Conservation (phyloP, 2,329 filamentous ascomycete species). For the Fusarium miscanthi region DNA sequence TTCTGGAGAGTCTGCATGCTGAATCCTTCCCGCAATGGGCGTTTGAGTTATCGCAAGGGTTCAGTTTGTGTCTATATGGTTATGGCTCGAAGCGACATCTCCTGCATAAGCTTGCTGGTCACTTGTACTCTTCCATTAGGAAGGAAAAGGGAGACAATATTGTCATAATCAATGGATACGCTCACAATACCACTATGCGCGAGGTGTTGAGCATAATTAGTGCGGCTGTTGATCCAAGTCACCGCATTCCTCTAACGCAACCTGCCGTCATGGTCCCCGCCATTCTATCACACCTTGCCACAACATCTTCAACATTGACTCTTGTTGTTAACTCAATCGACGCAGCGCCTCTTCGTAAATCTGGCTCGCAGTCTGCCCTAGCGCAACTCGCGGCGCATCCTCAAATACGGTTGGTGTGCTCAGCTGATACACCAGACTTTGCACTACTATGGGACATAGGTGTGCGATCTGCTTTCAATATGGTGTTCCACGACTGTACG, state of each 20-base stretch:
- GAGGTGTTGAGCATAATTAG: constrained; percentile 78
- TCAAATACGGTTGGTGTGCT: constrained; percentile 78
- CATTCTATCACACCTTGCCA: constrained; percentile 69
- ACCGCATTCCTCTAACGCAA: constrained; percentile 67
- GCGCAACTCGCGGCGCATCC: constrained; percentile 81
- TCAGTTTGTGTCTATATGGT: constrained; percentile 91
- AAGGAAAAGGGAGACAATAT: constrained; percentile 61
- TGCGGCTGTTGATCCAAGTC: constrained; percentile 65
- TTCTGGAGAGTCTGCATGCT: constrained; percentile 79
- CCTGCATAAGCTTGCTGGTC: constrained; percentile 78
- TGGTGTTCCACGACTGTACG: constrained; percentile 93
- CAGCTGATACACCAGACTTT: constrained; percentile 89
- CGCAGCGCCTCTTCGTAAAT: constrained; percentile 77
- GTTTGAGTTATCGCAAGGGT: constrained; percentile 88
- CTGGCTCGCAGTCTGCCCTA: constrained; percentile 76
- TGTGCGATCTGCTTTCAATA: constrained; percentile 83
- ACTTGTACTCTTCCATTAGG: constrained; percentile 61
- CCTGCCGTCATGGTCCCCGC: constrained; percentile 75
- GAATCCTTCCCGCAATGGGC: constrained; percentile 91
- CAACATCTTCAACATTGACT: constrained; percentile 62
- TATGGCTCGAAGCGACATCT: constrained; percentile 89
- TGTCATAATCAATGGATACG: constrained; percentile 89
- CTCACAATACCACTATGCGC: constrained; percentile 71
- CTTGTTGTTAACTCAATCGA: constrained; percentile 90
- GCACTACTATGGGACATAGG: constrained; percentile 89